Evolutionary conservation across 441 rosid species (phyloP), one percentile per base, ranked within the genome.

Genomic region (Gossypium schwendimanii): DNA sequence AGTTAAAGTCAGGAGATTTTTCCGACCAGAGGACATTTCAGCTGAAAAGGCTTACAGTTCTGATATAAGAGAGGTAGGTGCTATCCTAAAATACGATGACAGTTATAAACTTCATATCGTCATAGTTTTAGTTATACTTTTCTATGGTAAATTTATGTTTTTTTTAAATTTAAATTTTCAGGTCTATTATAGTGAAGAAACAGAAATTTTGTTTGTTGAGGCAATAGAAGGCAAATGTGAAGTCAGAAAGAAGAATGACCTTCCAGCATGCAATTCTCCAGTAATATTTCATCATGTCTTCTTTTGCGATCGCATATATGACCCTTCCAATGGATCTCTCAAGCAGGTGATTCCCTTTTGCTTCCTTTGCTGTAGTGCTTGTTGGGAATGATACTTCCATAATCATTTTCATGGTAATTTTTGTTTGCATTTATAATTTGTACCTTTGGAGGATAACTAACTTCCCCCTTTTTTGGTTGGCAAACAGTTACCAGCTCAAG

Each of bases 1-100:
- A 78, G 81, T 89, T n/a, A 85, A 65, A 73, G 83, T 84, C 17
- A 78, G 88, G 61, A 88, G 91, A 74, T 87, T 86, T 79, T 93
- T 83, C 63, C 85, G 97, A 80, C 97, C 97, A 69, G 98, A 89
- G 73, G 97, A 93, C 77, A 74, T 93, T 75, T 88, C 98, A 39
- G 50, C 77, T 10, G 97, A 93, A 75, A 93, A 88, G 81, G 91
- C 94, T 12, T 91, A 89, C 73, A 54, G 73, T 74, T 89, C 97
- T 69, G 97, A 93, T 65, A 83, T 93, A 70, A 88, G 79, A 45
- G 98, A 93, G 88, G 98, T 91, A 78, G 68, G n/a, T 20, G 60
- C 47, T 68, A 2, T n/a, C 57, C 36, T 50, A 50, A 66, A 47
- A 24, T 67, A 20, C 0, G 17, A 50, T 67, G 12, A 24, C 58